phyloP scores from a whole-genome alignment of 257 asterid species.

The Penstemon barbatus region DNA sequence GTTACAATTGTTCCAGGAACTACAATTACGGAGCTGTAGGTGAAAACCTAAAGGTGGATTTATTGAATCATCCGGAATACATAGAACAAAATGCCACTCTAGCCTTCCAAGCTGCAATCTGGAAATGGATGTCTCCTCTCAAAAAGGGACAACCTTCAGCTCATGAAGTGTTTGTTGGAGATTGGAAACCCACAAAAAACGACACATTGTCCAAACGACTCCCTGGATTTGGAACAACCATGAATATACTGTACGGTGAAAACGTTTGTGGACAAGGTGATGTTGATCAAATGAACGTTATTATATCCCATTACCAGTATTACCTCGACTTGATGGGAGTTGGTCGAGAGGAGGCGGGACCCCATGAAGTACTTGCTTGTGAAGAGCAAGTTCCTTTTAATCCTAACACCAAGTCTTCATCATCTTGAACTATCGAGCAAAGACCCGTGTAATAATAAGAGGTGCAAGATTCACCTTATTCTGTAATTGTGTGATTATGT shows the following conservation, averaged over 20 bases:
- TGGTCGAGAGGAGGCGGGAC: conserved; percentile 77
- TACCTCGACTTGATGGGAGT: conserved; percentile 79
- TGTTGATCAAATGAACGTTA: conserved; percentile 63
- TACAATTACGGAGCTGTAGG: conserved; percentile 65
- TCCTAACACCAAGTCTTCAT: conserved; percentile 37
- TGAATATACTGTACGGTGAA: conserved; percentile 81
- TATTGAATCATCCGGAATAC: conserved; percentile 88
- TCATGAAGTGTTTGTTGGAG: conserved; percentile 69
- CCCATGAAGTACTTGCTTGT: conserved; percentile 68
- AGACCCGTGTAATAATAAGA: conserved; percentile 37
- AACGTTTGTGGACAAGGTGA: conserved; percentile 79
- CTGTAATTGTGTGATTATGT: conserved; percentile 28
- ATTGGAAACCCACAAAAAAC: conserved; percentile 87
- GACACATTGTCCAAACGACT: conserved; percentile 69
- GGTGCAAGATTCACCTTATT: conserved; percentile 31
- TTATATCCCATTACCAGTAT: conserved; percentile 67
- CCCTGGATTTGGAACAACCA: conserved; percentile 85
- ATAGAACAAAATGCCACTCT: conserved; percentile 89
- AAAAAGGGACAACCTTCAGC: conserved; percentile 82
- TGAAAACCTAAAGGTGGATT: conserved; percentile 63
- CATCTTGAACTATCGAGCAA: conserved; percentile 43
- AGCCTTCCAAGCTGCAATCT: conserved; percentile 83
- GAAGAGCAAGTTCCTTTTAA: conserved; percentile 69
- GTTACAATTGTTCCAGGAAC: conserved; percentile 52
- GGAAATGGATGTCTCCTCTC: conserved; percentile 74